Evolutionary conservation across 169 alveolate genomes (phyloP), one percentile per base, ranked within the genome.

Genomic region (Cryptosporidium tyzzeri): DNA sequence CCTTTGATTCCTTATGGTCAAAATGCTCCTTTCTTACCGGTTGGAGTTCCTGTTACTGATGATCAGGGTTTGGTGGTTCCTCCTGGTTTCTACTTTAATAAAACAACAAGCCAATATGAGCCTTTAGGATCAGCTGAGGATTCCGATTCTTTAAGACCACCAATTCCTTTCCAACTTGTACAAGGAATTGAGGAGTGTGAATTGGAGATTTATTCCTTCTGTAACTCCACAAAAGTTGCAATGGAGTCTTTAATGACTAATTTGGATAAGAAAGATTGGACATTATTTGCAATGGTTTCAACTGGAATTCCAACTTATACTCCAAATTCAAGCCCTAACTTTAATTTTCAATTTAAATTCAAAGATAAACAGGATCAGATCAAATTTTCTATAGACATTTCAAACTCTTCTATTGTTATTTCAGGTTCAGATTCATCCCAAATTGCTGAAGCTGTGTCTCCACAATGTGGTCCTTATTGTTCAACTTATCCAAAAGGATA

Each of bases 81-180:
- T 14, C 65, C 33, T 9, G 89, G 75, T 9, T 80, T 44, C 29
- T 62, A 7, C 55, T 80, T 62, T 48, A 80, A 80, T 51, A 61
- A 62, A 37, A 59, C 89, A 8, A 62, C 89, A 35, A 80, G 75
- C 26, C 89, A 80, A 23, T 80, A 62, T 62, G 69, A 80, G n/a
- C 67, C 70, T 21, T 26, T 29, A 5, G 23, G 53, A 3, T 5
- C 39, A 16, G 18, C 50, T n/a, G 14, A 0, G 29, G 53, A 29
- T 10, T 39, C 50, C 14, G 16, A 26, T 26, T 23, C 23, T 41
- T 23, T 80, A 31, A 44, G 50, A 33, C 75, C 89, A 4, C 73
- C 69, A 5, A n/a, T 33, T 61, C 73, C 89, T 23, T 37, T n/a
- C 10, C 48, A 80, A 26, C 45, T 80, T 2, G 7, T 50, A 29